Conservation (phyloP, 805 yeast genomes). For the Peterozyma xylosa region DNA sequence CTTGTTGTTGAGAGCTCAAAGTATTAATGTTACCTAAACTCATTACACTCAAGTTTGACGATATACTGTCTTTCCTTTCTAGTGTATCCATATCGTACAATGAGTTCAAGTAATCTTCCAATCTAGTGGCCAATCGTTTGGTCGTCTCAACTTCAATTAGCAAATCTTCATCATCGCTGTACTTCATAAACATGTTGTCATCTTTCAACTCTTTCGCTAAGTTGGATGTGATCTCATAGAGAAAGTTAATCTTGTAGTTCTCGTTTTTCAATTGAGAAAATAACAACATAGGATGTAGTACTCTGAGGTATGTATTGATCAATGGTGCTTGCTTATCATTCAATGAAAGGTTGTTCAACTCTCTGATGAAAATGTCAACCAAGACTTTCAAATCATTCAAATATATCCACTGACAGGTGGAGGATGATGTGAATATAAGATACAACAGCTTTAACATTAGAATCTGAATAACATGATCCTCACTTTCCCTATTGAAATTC, state of each 20-base stretch:
- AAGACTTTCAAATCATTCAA: constrained; percentile 80
- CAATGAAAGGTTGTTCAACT: constrained; percentile 57
- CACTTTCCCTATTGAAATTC: constrained; percentile 63
- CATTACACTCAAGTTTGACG: constrained; percentile 7
- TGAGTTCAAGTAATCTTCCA: constrained; percentile 1
- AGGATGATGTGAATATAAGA: constrained; percentile 59
- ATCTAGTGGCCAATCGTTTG: constrained; percentile 4
- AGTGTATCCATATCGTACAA: neutral
- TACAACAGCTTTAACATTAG: constrained; percentile 75
- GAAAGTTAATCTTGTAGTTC: constrained; percentile 49
- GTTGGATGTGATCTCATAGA: constrained; percentile 42
- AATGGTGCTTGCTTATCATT: constrained; percentile 45
- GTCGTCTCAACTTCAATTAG: constrained; percentile 1
- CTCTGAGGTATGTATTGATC: constrained; percentile 67
- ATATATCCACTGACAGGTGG: constrained; percentile 63
- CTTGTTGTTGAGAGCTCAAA: neutral
- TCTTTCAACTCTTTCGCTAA: constrained; percentile 24
- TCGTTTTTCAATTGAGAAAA: constrained; percentile 54
- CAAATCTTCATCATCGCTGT: constrained; percentile 1
- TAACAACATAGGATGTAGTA: constrained; percentile 61
- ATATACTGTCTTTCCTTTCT: constrained; percentile 4
- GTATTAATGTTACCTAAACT: constrained; percentile 1
- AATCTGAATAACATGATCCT: constrained; percentile 63
- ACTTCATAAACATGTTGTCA: neutral
- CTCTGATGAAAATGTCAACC: constrained; percentile 76